Conservation (phyloP, 306 rosid species). For the Cucurbita moschata region DNA sequence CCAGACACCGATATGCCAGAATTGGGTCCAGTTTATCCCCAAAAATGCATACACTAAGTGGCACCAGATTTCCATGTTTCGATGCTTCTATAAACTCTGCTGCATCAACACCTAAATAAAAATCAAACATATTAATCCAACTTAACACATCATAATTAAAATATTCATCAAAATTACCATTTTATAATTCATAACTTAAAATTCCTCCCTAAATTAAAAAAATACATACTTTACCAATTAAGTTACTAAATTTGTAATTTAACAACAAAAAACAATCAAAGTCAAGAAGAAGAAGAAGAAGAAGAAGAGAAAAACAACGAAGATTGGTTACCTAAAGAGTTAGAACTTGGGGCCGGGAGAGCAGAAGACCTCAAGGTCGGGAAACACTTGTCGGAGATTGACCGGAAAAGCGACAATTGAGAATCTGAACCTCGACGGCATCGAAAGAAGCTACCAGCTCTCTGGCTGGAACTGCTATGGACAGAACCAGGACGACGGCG, state of each 20-base stretch:
- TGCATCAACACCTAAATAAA: constrained; percentile 19
- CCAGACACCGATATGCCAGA: constrained; percentile 56
- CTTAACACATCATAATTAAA: neutral
- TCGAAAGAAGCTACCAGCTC: neutral
- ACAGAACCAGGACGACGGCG: neutral
- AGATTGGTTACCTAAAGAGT: neutral
- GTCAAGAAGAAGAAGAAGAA: too few relatives aligned
- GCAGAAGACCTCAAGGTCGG: neutral
- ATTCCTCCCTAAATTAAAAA: too few relatives aligned
- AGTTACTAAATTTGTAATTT: too few relatives aligned
- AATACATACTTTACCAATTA: too few relatives aligned
- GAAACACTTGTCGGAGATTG: neutral
- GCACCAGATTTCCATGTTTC: constrained; percentile 46
- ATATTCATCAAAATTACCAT: neutral
- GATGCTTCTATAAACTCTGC: constrained; percentile 42
- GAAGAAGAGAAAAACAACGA: neutral
- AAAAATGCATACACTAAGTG: constrained; percentile 49
- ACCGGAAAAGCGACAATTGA: neutral
- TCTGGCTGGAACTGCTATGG: neutral
- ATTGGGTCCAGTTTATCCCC: constrained; percentile 73
- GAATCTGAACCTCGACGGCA: neutral
- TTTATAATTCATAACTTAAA: too few relatives aligned
- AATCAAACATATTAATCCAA: too few relatives aligned
- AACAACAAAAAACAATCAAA: too few relatives aligned
- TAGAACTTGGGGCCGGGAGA: neutral